Evolutionary conservation across 331 rosid genomes (phyloP).

Genomic region (Prunus yedoensis): DNA sequence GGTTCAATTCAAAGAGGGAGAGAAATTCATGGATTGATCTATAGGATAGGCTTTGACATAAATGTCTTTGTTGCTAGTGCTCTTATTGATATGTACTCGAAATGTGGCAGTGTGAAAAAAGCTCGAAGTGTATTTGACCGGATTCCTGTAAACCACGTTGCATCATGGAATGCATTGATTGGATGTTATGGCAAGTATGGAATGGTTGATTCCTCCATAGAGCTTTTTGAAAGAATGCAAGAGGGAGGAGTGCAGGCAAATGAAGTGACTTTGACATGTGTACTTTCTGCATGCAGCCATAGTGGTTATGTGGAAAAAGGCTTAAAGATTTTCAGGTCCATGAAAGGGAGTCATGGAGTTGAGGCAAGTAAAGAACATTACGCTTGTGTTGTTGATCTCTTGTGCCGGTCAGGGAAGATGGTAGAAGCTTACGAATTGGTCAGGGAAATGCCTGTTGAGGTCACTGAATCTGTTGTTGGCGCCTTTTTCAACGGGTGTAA

Average conservation of each 20-base stretch:
- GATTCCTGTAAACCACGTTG: conserved; percentile 41
- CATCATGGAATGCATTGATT: conserved; percentile 70
- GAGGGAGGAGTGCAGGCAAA: conserved; percentile 48
- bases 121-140: conserved; percentile 50
- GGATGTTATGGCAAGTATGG: conserved; percentile 75
- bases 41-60: conserved; percentile 43
- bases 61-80: conserved; percentile 55
- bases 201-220: conserved; percentile 48
- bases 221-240: conserved; percentile 45
- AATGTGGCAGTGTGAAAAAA: conserved; percentile 46
- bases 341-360: conserved; percentile 48
- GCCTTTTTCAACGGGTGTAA: conserved; percentile 71
- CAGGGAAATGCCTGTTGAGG: conserved; percentile 35
- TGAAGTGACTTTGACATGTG: conserved; percentile 55
- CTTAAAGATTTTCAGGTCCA: conserved; percentile 44
- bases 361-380: conserved; percentile 48
- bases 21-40: conserved; percentile 60
- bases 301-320: conserved; percentile 58
- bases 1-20: conserved; percentile 48
- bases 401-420: conserved; percentile 66
- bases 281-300: conserved; percentile 77
- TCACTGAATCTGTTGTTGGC: conserved; percentile 60
- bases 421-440: conserved; percentile 58
- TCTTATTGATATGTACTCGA: conserved; percentile 67
- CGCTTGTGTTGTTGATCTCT: conserved; percentile 62